Evolutionary conservation across 306 rosid genomes (phyloP), one percentile per base, ranked within the genome.

Genomic region (Gastrolobium bilobum): DNA sequence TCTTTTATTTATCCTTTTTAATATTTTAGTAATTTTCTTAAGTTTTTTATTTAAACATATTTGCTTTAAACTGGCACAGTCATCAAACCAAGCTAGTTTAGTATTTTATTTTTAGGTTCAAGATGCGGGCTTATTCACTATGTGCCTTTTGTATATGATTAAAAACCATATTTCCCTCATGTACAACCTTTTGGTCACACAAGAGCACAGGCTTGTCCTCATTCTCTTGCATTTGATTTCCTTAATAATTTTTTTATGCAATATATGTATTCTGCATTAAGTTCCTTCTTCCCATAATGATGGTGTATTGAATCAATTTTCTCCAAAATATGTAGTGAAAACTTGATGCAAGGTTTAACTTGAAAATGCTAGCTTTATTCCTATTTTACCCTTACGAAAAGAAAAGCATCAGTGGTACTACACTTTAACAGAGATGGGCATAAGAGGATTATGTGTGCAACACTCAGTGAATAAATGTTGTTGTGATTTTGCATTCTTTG

Each of bases 251-350:
- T 43, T 62, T 62, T 26, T 67, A 46, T 29, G 63, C 33, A 44
- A 53, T 58, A 11, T 57, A 34, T 68, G 34, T 46, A 68, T 20
- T 35, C 48, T 51, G n/a, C 33, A 5, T 58, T 42, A 14, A 62
- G 20, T 39, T 79, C n/a, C 52, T 46, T n/a, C 79, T 62, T 51
- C 73, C 31, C 43, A 46, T 68, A 9, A 31, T 67, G 63, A 53
- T 34, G 20, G 7, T 6, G 37, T 15, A 29, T 47, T 33, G 38
- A 7, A 10, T 37, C 8, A n/a, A 57, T 35, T 46, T 78, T 52
- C 60, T 54, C 42, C 31, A 3, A 53, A 15, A 14, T 69, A 7
- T 74, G 54, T 38, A 54, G 52, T 39, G 40, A 26, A 73, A 73
- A 47, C 8, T 34, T n/a, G 31, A 29, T 51, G 53, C 53, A 20